Evolutionary conservation across 257 asterid genomes (phyloP).

Genomic region (Euphrasia confusa): DNA sequence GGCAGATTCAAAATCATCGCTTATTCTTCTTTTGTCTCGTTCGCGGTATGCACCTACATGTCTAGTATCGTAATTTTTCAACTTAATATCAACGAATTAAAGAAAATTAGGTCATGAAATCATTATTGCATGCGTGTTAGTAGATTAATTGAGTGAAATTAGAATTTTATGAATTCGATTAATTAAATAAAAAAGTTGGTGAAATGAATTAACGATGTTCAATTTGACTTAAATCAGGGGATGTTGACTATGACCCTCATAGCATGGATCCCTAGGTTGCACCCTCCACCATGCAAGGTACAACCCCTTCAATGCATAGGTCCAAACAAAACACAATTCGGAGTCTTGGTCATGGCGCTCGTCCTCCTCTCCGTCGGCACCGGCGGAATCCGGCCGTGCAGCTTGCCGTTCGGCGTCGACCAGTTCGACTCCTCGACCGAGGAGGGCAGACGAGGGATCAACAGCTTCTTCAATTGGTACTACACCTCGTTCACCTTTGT

Average conservation of each 20-base stretch:
- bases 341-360: constrained; percentile 39
- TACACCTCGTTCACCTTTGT: constrained; percentile 66
- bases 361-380: constrained; percentile 11
- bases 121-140: too few relatives aligned
- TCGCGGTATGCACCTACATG: background rate
- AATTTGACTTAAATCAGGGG: constrained; percentile 42
- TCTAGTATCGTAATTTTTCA: too few relatives aligned
- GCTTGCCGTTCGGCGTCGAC: background rate
- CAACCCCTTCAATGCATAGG: constrained; percentile 42
- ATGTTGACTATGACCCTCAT: constrained; percentile 67
- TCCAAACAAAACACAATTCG: constrained; percentile 57
- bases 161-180: too few relatives aligned
- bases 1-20: constrained; percentile 76
- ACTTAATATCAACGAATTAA: too few relatives aligned
- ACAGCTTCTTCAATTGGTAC: constrained; percentile 88
- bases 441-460: constrained; percentile 45
- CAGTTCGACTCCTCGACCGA: background rate
- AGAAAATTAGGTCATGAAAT: too few relatives aligned
- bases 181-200: too few relatives aligned
- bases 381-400: background rate
- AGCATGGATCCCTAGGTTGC: constrained; percentile 58
- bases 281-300: constrained; percentile 60
- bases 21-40: constrained; percentile 30
- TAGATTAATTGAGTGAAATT: too few relatives aligned
- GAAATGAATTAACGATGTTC: too few relatives aligned